Conservation (phyloP, 192 early-diverging fungal species). For the Thamnidium elegans region DNA sequence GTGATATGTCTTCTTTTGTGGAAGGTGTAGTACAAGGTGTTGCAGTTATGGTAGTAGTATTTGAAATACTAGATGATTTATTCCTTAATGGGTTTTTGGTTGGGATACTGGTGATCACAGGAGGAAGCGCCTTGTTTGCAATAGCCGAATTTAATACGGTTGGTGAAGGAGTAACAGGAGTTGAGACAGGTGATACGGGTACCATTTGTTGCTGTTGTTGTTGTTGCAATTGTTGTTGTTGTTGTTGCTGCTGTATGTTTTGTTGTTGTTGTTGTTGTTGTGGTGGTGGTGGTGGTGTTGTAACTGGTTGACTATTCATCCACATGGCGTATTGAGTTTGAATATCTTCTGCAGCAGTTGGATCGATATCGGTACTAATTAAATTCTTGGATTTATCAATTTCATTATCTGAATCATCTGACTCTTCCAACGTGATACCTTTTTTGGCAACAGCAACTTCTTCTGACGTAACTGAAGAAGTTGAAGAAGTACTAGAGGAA, state of each 20-base stretch:
- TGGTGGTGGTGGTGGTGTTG: neutral
- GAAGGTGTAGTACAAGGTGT: neutral
- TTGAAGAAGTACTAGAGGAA: neutral
- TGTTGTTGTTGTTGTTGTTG: neutral
- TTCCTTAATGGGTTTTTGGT: neutral
- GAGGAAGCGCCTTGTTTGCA: neutral
- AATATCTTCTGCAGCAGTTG: slow-evolving; percentile 1
- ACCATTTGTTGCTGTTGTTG: neutral
- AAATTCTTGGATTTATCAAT: neutral
- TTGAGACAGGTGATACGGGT: neutral
- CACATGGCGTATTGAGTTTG: slow-evolving; percentile 29
- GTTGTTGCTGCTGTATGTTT: neutral
- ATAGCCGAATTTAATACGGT: neutral
- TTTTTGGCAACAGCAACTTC: neutral
- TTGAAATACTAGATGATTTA: neutral
- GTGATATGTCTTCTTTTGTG: neutral
- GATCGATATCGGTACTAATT: neutral
- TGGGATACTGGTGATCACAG: neutral
- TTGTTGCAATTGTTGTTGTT: neutral
- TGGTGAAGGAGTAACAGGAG: neutral
- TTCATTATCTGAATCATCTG: neutral
- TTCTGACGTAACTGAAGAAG: slow-evolving; percentile 2
- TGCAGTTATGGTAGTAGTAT: neutral
- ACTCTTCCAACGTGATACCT: neutral
- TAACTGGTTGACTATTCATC: slow-evolving; percentile 17